phyloP scores from a whole-genome alignment of 2,329 filamentous ascomycete species.

The Ambrosiella cleistominuta region DNA sequence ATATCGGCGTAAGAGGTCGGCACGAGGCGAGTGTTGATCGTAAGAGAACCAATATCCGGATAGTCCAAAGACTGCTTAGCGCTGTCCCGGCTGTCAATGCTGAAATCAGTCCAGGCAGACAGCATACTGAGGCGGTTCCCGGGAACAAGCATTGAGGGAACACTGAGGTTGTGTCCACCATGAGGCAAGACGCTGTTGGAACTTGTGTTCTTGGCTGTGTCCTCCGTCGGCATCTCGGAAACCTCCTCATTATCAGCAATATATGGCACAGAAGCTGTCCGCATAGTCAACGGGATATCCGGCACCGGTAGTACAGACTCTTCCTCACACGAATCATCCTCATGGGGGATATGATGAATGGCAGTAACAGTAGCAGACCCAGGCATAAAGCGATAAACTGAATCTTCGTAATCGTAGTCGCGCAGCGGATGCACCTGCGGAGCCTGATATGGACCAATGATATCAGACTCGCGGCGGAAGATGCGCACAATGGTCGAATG shows the following conservation, averaged over 20 bases:
- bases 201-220: background rate
- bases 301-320: constrained; percentile 17
- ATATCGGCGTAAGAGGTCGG: background rate
- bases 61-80: constrained; percentile 5
- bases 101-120: constrained; percentile 44
- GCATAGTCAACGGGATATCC: constrained; percentile 12
- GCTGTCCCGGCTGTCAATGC: constrained; percentile 29
- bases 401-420: constrained; percentile 19
- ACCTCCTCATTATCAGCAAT: constrained; percentile 24
- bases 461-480: constrained; percentile 27
- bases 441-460: constrained; percentile 3
- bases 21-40: constrained; percentile 1
- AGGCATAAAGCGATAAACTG: constrained; percentile 23
- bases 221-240: constrained; percentile 18
- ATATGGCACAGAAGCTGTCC: constrained; percentile 6
- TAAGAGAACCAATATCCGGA: constrained; percentile 12
- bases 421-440: constrained; percentile 5
- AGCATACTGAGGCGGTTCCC: constrained; percentile 34
- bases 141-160: constrained; percentile 28
- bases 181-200: constrained; percentile 18
- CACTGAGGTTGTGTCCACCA: constrained; percentile 27
- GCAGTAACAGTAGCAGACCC: constrained; percentile 17
- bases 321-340: constrained; percentile 19
- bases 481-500: constrained; percentile 20
- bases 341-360: constrained; percentile 16